Base-by-base conservation (phyloP, 2,329 filamentous ascomycete genomes). In the Monilinia aucupariae region DNA sequence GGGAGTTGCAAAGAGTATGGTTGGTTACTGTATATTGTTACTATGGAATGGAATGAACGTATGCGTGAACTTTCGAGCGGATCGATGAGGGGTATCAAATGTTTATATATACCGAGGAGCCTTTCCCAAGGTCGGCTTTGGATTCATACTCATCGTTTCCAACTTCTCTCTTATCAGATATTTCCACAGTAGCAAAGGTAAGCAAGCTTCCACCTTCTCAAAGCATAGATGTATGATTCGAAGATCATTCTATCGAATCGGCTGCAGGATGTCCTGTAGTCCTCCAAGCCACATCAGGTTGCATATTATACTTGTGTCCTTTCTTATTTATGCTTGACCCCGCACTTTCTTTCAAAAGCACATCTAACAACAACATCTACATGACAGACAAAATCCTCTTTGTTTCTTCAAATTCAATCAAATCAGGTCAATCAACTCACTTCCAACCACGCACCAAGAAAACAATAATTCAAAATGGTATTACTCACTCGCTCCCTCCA, bases 391-490 rank as follows among this genome's bases (percentile, higher is more conserved):
- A 7, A 61, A 37, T n/a, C 17, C 25, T 61, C 50, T 60, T 59
- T 52, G 47, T 43, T 30, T n/a, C n/a, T n/a, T n/a, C n/a, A n/a
- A n/a, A n/a, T n/a, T n/a, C n/a, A n/a, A n/a, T n/a, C n/a, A n/a
- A n/a, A n/a, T n/a, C n/a, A n/a, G n/a, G n/a, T n/a, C 53, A 45
- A 56, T 56, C 53, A 45, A 45, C 12, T 27, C 32, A 45, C 20
- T 43, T 3, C 4, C 20, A n/a, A 32, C 34, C 27, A 51, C 10
- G 27, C 10, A 43, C 15, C 8, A 64, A 51, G 47, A 47, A 27
- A 32, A 61, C 10, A 64, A 65, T 67, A 63, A 66, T 12, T 78
- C 78, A 82, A 70, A 77, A 82, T 82, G 80, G 80, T 82, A 73
- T 71, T 73, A 48, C 68, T 72, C 70, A 71, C 69, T 69, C 71